These are phyloP conservation scores for Pseudopithomyces maydicus DNA, from an alignment of 2,329 filamentous ascomycete species.

Conservation along the genomic window DNA sequence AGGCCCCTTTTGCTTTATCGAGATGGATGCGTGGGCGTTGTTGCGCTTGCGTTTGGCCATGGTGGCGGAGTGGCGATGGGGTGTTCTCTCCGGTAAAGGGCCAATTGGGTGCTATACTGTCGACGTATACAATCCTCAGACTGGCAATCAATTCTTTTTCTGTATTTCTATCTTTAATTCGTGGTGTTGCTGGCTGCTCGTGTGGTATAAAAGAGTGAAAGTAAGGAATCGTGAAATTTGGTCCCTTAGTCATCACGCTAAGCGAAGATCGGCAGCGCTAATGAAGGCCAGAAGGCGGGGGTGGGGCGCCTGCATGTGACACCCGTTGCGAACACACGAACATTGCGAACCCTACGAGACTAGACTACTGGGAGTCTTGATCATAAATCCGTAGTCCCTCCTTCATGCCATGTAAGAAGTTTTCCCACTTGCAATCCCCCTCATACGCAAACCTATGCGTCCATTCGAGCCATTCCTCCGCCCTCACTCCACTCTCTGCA, in stretches of 20 bases:
- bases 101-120: too few species aligned
- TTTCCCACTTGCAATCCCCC: slow-evolving; percentile 41
- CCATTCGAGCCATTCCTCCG: slow-evolving; percentile 68
- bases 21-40: slow-evolving; percentile 21
- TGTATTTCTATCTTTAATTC: neutral
- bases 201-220: neutral
- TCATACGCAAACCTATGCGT: slow-evolving; percentile 62
- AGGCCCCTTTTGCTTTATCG: slow-evolving; percentile 29
- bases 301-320: neutral
- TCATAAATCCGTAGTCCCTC: neutral
- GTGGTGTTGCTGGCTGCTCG: neutral
- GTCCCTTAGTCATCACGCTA: neutral
- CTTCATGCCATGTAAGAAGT: neutral
- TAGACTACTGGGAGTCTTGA: neutral
- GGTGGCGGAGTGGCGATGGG: neutral
- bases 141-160: too few species aligned
- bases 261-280: slow-evolving; percentile 1
- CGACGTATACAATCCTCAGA: too few species aligned
- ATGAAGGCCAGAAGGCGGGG: neutral
- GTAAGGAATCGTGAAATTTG: neutral
- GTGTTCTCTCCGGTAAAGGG: neutral
- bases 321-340: neutral
- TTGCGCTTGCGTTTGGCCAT: slow-evolving; percentile 39
- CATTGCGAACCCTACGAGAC: too few species aligned
- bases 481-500: slow-evolving; percentile 56